These are phyloP conservation scores for Blastobotrys elegans DNA, from an alignment of 1,139 yeast genomes.

Conservation along the genomic window DNA sequence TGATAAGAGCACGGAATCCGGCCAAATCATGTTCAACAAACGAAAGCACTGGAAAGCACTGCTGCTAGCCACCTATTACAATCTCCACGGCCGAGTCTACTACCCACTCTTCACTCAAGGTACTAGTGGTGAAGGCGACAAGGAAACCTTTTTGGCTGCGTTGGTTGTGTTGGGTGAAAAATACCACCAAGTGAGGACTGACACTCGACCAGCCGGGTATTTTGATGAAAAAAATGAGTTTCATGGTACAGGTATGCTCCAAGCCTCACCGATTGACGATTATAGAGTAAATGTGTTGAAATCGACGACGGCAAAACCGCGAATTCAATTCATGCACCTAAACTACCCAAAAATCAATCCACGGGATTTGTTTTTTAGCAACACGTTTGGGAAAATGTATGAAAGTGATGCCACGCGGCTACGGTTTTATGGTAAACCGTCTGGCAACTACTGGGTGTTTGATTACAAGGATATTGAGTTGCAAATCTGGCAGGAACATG, in stretches of 20 bases:
- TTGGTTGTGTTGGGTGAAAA: constrained; percentile 57
- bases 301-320: constrained; percentile 33
- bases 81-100: constrained; percentile 70
- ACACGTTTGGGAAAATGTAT: constrained; percentile 35
- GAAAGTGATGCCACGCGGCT: constrained; percentile 42
- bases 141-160: constrained; percentile 82
- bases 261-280: constrained; percentile 62
- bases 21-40: constrained; percentile 71
- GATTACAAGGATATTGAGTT: constrained; percentile 49
- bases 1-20: constrained; percentile 77
- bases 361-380: constrained; percentile 25
- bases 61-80: constrained; percentile 68
- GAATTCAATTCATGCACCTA: constrained; percentile 56
- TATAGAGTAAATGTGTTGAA: constrained; percentile 27
- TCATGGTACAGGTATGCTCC: constrained; percentile 69
- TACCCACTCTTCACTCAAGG: constrained; percentile 86
- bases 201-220: constrained; percentile 44
- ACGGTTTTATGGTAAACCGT: constrained; percentile 54
- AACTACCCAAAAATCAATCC: constrained; percentile 65
- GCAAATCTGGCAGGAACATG: constrained; percentile 57
- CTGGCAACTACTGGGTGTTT: constrained; percentile 33
- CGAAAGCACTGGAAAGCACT: constrained; percentile 58
- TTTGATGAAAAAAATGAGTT: constrained; percentile 32
- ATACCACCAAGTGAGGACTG: constrained; percentile 64
- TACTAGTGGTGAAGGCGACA: constrained; percentile 86